Percentiles rank a stretch among this genome's conserved stretches.
phyloP scores from a whole-genome alignment of 2,329 filamentous ascomycete genomes.

The Aspergillus hortae region DNA sequence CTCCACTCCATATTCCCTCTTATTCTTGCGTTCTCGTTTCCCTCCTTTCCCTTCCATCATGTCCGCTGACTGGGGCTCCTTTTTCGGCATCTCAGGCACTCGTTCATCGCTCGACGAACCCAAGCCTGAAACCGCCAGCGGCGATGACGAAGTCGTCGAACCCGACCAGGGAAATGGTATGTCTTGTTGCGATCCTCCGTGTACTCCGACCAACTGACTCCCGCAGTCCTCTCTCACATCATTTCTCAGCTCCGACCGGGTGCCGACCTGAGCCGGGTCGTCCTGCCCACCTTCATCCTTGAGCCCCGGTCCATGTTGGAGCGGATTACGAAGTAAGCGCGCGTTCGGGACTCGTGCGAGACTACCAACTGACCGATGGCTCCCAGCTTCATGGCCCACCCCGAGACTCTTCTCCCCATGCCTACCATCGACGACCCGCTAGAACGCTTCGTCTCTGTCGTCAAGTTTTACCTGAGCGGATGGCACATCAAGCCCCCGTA shows the following conservation, averaged over 20 bases:
- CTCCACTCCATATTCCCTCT: not conserved
- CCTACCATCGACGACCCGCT: conserved; percentile 83
- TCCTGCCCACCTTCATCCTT: conserved; percentile 94
- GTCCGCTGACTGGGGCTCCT: conserved; percentile 25
- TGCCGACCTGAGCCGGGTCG: conserved; percentile 90
- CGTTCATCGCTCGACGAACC: conserved; percentile 58
- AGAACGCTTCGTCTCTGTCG: conserved; percentile 86
- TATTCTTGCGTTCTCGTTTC: not conserved
- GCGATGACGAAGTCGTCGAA: conserved; percentile 80
- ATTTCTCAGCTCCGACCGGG: conserved; percentile 95
- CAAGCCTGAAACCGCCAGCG: conserved; percentile 35
- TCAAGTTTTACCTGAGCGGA: conserved; percentile 96
- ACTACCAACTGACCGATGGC: conserved; percentile 17
- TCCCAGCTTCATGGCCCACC: conserved; percentile 97
- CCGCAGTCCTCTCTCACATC: conserved; percentile 85
- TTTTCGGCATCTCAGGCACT: conserved; percentile 33
- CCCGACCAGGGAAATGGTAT: conserved; percentile 90
- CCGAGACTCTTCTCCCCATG: conserved; percentile 88
- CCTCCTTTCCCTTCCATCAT: conserved; percentile 12
- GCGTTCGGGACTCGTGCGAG: not conserved
- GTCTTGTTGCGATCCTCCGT: conserved; percentile 23
- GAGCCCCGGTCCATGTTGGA: conserved; percentile 98
- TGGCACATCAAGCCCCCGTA: conserved; percentile 99
- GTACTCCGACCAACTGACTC: conserved; percentile 4
- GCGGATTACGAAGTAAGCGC: conserved; percentile 84